Base-by-base conservation (phyloP, 371 early-diverging fungal species). In the Mucor indicus region DNA sequence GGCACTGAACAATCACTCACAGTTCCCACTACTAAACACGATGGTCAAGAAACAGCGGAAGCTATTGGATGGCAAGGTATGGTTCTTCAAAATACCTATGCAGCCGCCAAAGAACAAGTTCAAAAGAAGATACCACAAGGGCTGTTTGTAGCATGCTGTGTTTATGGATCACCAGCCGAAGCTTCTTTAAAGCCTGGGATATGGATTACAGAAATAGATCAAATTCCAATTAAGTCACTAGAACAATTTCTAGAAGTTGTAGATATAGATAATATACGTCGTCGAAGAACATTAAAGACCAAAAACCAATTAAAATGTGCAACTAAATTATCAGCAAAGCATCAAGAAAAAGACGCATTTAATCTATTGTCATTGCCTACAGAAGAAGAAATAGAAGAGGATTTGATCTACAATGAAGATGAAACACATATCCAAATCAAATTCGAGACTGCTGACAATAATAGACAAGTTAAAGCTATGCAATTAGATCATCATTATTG, bases 41-140 rank as follows among this genome's bases (percentile, higher is more conserved):
- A 73, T 35, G 83, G 79, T 4, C 72, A 75, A 23, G 83, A 77
- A 38, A 81, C 83, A 1, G 69, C 69, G 9, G 72, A 77, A 11
- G 67, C 91, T 13, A 74, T 94, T 17, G 73, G 85, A 11, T 95
- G 96, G 95, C 86, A 86, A 10, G 95, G 96, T 2, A 89, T 92
- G 6, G 51, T 90, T 7, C 63, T 93, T 13, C 90, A 91, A 58
- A 59, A 66, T 36, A 86, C 94, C 0, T 87, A 91, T 62, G 59
- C 76, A 12, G 90, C 93, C 0, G 93, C 90, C 1, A 72, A 80
- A 29, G 90, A 91, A 53, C 95, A 94, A 59, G 75, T 84, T 20
- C 58, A 47, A 25, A 76, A 80, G 6, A 51, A 64, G 3, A 63
- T 88, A 11, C 93, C 92, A 0, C 64, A 77, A 1, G 73, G 77